Conservation (phyloP, 164 flowering plant species). For the Paratinospora sagittata region DNA sequence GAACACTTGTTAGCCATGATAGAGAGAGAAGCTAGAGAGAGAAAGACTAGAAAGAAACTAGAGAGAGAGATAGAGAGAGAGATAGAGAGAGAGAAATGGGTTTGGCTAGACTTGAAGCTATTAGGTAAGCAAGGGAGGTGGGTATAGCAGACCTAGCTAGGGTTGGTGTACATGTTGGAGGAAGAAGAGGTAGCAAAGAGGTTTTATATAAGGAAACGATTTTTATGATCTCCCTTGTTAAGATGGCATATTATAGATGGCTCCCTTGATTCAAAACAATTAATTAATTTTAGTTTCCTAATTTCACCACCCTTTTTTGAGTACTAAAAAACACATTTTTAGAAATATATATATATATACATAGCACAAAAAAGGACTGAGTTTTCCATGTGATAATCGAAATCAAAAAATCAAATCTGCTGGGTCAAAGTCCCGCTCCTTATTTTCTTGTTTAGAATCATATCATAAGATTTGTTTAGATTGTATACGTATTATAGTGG, state of each 20-base stretch:
- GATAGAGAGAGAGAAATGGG: background rate
- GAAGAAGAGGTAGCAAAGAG: background rate
- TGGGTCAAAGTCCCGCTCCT: background rate
- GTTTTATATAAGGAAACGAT: background rate
- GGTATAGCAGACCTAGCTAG: background rate
- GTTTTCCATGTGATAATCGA: background rate
- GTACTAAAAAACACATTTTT: background rate
- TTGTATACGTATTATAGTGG: too few species aligned
- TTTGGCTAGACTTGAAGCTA: background rate
- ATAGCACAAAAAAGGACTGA: too few species aligned
- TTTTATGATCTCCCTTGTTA: background rate
- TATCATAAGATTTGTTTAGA: too few species aligned
- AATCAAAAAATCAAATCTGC: background rate
- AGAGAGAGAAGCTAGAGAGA: slow-evolving; percentile 13
- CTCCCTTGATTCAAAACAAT: background rate
- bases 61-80: background rate
- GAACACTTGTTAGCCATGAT: slow-evolving; percentile 23
- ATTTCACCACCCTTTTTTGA: background rate
- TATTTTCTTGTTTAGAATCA: background rate
- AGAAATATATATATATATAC: too few species aligned
- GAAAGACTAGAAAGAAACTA: background rate
- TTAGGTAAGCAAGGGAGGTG: too few species aligned
- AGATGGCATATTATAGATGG: background rate
- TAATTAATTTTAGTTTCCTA: background rate
- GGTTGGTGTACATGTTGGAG: background rate